Evolutionary conservation across 192 early-diverging fungal species (phyloP).

Genomic region (Podila epigama): DNA sequence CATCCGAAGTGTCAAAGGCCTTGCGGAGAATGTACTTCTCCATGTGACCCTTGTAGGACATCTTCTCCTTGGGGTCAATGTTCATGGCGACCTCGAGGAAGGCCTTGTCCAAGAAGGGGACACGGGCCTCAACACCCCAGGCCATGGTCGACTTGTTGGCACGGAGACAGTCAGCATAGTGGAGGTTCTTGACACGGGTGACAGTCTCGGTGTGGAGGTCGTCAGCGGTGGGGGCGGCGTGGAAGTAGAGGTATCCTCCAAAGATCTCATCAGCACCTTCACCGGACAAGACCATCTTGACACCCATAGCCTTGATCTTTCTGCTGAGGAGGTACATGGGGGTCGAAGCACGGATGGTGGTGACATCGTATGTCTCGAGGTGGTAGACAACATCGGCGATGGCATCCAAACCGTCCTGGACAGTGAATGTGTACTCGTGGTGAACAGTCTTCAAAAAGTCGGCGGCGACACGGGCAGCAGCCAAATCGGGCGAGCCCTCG

Average conservation of each 20-base stretch:
- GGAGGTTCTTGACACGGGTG: slow-evolving; percentile 94
- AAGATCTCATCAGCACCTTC: slow-evolving; percentile 98
- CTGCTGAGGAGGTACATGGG: slow-evolving; percentile 98
- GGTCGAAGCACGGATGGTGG: slow-evolving; percentile 97
- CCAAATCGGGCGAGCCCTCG: slow-evolving; percentile 91
- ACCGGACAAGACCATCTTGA: slow-evolving; percentile 99
- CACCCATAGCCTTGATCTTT: slow-evolving; percentile 98
- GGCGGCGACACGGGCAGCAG: slow-evolving; percentile 89
- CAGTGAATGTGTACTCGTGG: slow-evolving; percentile 96
- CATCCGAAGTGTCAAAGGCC: slow-evolving; percentile 92
- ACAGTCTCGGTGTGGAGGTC: slow-evolving; percentile 93
- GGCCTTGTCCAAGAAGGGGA: slow-evolving; percentile 94
- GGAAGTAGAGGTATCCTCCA: slow-evolving; percentile 99
- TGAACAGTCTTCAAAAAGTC: slow-evolving; percentile 91
- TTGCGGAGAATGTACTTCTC: slow-evolving; percentile 96
- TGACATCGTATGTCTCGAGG: slow-evolving; percentile 99
- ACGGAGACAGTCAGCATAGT: slow-evolving; percentile 95
- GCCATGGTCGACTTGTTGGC: slow-evolving; percentile 99
- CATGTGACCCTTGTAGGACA: slow-evolving; percentile 77
- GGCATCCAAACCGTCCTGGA: slow-evolving; percentile 96
- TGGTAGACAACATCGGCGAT: slow-evolving; percentile 96
- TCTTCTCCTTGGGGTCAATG: slow-evolving; percentile 84
- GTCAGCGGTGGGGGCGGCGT: slow-evolving; percentile 82
- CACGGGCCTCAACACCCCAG: slow-evolving; percentile 98
- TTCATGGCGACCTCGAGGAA: slow-evolving; percentile 95